Conservation (phyloP, 352 stramenopile species). For the Blastocystis sp. region DNA sequence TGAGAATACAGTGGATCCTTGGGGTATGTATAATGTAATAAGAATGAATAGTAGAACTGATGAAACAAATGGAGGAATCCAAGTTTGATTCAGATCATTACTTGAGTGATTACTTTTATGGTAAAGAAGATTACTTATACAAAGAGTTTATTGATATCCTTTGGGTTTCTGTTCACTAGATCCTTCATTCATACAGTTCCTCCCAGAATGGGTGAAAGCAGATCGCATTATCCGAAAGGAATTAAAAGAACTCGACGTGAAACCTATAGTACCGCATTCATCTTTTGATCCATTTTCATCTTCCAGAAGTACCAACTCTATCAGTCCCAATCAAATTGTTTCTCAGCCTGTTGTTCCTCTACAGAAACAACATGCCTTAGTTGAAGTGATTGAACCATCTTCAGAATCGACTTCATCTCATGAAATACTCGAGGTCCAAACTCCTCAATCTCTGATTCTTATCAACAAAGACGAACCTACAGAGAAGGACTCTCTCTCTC, state of each 20-base stretch:
- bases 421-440: no score
- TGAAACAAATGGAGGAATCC: slow-evolving; percentile 77
- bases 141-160: slow-evolving; percentile 42
- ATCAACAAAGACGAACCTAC: no score
- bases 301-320: neutral
- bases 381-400: no score
- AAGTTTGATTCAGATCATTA: slow-evolving; percentile 91
- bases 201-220: slow-evolving; percentile 78
- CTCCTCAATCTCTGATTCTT: no score
- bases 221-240: slow-evolving; percentile 66
- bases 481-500: no score
- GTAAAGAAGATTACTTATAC: slow-evolving; percentile 84
- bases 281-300: neutral
- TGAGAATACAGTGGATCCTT: slow-evolving; percentile 67
- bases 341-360: neutral
- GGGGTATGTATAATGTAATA: neutral
- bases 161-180: neutral
- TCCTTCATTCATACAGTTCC: slow-evolving; percentile 10
- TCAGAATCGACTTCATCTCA: no score
- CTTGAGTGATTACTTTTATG: slow-evolving; percentile 81
- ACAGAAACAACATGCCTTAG: neutral
- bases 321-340: neutral
- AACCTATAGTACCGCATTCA: neutral
- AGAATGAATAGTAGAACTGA: slow-evolving; percentile 72
- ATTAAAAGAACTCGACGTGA: neutral